phyloP scores from a whole-genome alignment of 345 rosid genomes.

The Hibiscus syriacus region DNA sequence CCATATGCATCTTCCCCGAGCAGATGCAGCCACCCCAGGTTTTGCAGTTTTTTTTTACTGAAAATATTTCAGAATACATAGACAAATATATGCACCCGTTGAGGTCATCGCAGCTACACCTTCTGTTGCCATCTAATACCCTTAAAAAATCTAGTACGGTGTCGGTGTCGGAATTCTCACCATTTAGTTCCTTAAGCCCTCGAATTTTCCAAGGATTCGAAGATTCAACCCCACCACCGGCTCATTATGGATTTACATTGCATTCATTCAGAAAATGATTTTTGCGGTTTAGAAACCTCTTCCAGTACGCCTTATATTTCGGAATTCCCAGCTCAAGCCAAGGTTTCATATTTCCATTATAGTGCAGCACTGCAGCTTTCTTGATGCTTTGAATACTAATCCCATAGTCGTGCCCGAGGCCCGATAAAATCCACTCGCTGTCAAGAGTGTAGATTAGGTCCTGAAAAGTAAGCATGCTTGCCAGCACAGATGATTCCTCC shows the following conservation, averaged over 20 bases:
- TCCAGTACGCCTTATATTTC: conserved; percentile 62
- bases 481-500: too few species aligned
- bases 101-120: neutral
- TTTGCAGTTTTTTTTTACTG: neutral
- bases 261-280: conserved; percentile 67
- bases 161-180: conserved; percentile 19
- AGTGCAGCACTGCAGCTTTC: too few species aligned
- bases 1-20: neutral
- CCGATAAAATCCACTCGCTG: too few species aligned
- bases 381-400: too few species aligned
- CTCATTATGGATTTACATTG: conserved; percentile 61
- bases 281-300: conserved; percentile 53
- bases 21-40: neutral
- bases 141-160: conserved; percentile 17
- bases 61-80: neutral
- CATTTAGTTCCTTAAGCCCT: conserved; percentile 11
- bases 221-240: conserved; percentile 7
- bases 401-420: too few species aligned
- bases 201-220: conserved; percentile 1
- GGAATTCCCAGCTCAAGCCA: conserved; percentile 96
- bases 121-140: conserved; percentile 5
- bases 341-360: too few species aligned
- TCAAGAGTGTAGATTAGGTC: too few species aligned
- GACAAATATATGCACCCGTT: neutral
- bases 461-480: too few species aligned